Base-by-base conservation (phyloP, 2,329 filamentous ascomycete genomes). In the Calonectria hawksworthii region DNA sequence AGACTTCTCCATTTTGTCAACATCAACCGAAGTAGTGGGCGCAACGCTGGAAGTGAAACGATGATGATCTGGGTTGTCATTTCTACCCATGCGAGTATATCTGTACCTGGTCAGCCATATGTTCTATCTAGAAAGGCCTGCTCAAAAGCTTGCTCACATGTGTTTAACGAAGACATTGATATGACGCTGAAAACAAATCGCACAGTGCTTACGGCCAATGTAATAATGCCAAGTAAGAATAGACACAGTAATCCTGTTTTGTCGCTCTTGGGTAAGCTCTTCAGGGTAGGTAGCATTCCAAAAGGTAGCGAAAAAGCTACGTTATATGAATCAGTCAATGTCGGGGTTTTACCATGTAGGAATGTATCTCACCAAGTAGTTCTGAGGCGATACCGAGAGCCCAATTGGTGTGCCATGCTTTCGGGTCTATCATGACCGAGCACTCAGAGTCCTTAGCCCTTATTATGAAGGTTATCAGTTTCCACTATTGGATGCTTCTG, bases 21-120 rank as follows among this genome's bases (percentile, higher is more conserved):
- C 36, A 50, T 32, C 3, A 26, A 14, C 11, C 30, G 44, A 16
- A 68, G 65, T 16, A 68, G 9, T 14, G 65, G 65, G 5, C 65
- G 65, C 34, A 68, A 30, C 16, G 50, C 30, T 21, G 65, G 65
- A 14, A 68, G 32, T 13, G 65, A 54, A 10, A 36, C 65, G 7
- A 68, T 54, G n/a, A 54, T 67, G n/a, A 68, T 68, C 16, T 68
- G 65, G 2, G 65, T 56, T 13, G 65, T 54, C 13, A 52, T 68
- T 44, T 68, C 65, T 1, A 18, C 36, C 65, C 47, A 68, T 13
- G 47, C 47, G 30, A 68, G 32, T 56, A 44, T 28, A 44, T 68
- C 65, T 68, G 16, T 26, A 6, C 34, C 18, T 26, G 14, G 14
- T 61, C n/a, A 61, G 34, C 30, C 1, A 26, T 9, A 10, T 16